phyloP scores from a whole-genome alignment of 441 rosid genomes.

The Bruguiera hainesii region DNA sequence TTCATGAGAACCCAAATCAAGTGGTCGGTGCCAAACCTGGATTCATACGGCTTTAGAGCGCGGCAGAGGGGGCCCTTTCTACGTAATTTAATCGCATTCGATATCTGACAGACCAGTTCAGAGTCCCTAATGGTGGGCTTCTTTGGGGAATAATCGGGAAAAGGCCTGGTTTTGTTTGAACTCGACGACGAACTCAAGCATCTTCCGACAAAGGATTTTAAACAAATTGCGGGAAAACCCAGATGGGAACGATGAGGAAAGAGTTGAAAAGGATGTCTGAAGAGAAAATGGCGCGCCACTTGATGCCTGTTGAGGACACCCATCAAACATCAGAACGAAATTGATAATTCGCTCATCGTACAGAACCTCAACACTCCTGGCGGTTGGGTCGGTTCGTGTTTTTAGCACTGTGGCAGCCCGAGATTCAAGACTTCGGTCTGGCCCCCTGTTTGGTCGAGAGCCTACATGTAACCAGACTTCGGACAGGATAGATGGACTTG shows the following conservation, averaged over 20 bases:
- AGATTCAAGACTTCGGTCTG: too few species aligned
- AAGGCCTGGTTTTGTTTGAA: conserved; percentile 49
- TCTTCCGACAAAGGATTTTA: conserved; percentile 22
- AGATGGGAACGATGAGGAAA: conserved; percentile 20
- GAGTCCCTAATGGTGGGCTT: conserved; percentile 63
- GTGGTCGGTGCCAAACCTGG: conserved; percentile 68
- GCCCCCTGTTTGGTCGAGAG: too few species aligned
- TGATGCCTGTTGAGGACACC: conserved; percentile 45
- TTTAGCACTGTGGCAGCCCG: too few species aligned
- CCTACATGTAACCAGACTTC: too few species aligned
- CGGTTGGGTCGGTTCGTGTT: too few species aligned
- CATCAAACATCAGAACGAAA: conserved; percentile 24
- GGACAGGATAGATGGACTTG: too few species aligned
- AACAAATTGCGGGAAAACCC: conserved; percentile 18
- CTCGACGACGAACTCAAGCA: conserved; percentile 29
- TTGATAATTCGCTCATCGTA: too few species aligned
- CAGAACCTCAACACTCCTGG: too few species aligned
- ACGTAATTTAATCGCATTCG: conserved; percentile 58
- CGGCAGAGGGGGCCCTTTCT: conserved; percentile 53
- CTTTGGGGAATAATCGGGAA: conserved; percentile 82
- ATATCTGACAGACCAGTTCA: conserved; percentile 66
- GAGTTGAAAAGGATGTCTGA: conserved; percentile 28
- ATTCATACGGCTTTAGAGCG: conserved; percentile 62
- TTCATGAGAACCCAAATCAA: conserved; percentile 86
- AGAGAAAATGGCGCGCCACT: conserved; percentile 35